Conservation (phyloP, 345 rosid genomes). For the Rhodamnia argentea region DNA sequence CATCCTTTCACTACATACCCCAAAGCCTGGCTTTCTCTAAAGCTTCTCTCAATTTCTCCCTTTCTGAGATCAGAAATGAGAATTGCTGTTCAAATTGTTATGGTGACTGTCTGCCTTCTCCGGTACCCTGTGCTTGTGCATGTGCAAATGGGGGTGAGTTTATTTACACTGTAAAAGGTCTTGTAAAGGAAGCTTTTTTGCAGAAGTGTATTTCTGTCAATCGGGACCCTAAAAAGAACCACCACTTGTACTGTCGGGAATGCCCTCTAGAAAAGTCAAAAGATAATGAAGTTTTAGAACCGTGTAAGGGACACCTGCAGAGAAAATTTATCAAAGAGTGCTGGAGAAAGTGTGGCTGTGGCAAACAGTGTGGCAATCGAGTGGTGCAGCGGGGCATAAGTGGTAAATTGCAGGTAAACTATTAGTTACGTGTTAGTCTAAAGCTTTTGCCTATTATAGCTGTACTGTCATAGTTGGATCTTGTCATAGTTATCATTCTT, state of each 20-base stretch:
- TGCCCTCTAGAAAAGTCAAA: slow-evolving; percentile 68
- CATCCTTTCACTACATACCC: slow-evolving; percentile 51
- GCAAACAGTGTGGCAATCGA: slow-evolving; percentile 70
- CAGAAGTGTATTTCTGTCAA: slow-evolving; percentile 50
- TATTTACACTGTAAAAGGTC: slow-evolving; percentile 50
- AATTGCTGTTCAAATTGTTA: slow-evolving; percentile 59
- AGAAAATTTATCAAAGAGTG: slow-evolving; percentile 78
- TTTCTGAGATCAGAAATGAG: slow-evolving; percentile 40
- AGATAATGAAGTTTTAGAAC: slow-evolving; percentile 34
- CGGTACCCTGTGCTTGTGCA: slow-evolving; percentile 50
- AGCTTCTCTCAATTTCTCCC: slow-evolving; percentile 52
- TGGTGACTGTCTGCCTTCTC: slow-evolving; percentile 55
- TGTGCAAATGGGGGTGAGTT: slow-evolving; percentile 24
- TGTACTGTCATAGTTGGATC: background rate
- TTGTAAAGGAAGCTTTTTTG: slow-evolving; percentile 48
- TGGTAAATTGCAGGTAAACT: slow-evolving; percentile 62
- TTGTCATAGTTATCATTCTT: background rate
- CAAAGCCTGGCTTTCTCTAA: slow-evolving; percentile 39
- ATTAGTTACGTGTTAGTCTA: background rate
- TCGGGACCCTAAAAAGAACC: slow-evolving; percentile 41
- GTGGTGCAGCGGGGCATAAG: slow-evolving; percentile 82
- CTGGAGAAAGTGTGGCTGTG: slow-evolving; percentile 88
- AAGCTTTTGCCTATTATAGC: background rate
- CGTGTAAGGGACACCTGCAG: slow-evolving; percentile 83
- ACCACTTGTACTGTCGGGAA: slow-evolving; percentile 39